A percentile compares a stretch with the other conserved stretches of the same genome.
Conservation (phyloP, 352 stramenopile genomes). For the Globisporangium rhizosaccharum region DNA sequence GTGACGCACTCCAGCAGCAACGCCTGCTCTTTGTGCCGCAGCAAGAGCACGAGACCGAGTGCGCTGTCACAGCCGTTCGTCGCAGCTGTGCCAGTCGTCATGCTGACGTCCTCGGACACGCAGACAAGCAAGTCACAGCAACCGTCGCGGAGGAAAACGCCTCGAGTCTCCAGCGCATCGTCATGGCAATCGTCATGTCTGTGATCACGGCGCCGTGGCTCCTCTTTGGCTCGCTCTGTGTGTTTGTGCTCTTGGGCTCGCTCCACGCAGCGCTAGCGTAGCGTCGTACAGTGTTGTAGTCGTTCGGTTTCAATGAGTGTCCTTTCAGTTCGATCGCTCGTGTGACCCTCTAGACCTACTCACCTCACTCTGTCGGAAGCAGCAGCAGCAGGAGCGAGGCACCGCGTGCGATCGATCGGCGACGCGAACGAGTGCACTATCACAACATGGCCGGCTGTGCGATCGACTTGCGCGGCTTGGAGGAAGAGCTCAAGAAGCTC, state of each 20-base stretch:
- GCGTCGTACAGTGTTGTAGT: neutral
- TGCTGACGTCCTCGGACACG: too few species aligned
- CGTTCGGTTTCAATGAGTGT: conserved; percentile 14
- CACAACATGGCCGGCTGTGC: neutral
- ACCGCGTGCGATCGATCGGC: too few species aligned
- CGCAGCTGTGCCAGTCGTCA: too few species aligned
- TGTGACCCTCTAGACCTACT: too few species aligned
- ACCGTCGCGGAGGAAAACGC: too few species aligned
- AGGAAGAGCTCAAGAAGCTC: conserved; percentile 80
- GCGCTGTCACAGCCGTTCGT: conserved; percentile 1
- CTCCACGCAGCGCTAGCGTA: neutral
- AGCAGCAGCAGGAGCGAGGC: neutral
- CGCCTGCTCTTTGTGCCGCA: conserved; percentile 18
- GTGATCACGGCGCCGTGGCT: conserved; percentile 26
- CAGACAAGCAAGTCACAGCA: too few species aligned
- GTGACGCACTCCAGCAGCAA: conserved; percentile 21
- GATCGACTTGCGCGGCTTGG: conserved; percentile 48
- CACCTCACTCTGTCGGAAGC: too few species aligned
- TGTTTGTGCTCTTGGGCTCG: conserved; percentile 1
- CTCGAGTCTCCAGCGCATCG: conserved; percentile 10
- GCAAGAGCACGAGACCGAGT: conserved; percentile 12
- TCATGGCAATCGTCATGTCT: conserved; percentile 18
- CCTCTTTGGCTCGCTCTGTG: conserved; percentile 17
- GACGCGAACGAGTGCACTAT: neutral
- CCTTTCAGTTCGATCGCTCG: conserved; percentile 19